Evolutionary conservation across 805 yeast genomes (phyloP), one percentile per base, ranked within the genome.

Genomic region (Metschnikowia hibisci): DNA sequence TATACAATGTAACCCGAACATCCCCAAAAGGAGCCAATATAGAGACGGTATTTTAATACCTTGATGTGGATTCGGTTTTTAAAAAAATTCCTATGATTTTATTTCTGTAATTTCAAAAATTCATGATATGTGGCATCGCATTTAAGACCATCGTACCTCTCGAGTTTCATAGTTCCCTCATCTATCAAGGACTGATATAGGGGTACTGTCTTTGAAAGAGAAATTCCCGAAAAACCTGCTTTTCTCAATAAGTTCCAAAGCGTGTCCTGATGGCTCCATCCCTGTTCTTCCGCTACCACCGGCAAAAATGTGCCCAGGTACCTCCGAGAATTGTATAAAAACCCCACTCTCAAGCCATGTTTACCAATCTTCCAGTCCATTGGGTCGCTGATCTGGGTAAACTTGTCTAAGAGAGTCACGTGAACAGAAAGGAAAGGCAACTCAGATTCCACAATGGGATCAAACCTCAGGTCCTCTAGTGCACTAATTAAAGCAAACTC

Each of bases 281-380:
- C 80, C 53, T 90, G 95, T 52, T 91, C 98, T 4, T 67, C 73
- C 16, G 96, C 95, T 1, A 93, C 98, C 32, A 81, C 85, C 0
- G 99, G 99, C 32, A 93, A 64, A 53, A 88, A 93, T 0, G 98
- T 93, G 0, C 97, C 88, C 39, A 83, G 77, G 42, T 69, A 73
- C 0, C 57, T 46, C 4, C 64, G 56, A 2, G 75, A 73, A 6
- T 58, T 52, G 15, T 65, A 54, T 9, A 57, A 57, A 52, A 87
- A 79, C 13, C 65, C 59, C 5, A 89, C 74, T 43, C 80, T 73
- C 14, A 93, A 76, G 0, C 99, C 99, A 61, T 93, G 93, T 11
- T 56, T 58, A 0, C 99, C 98, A 36, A 91, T 60, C 6, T 63
- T 72, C 98, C 98, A 93, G 55, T 86, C 85, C 39, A 71, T 62